Evolutionary conservation across 2,329 filamentous ascomycete species (phyloP), one percentile per base, ranked within the genome.

Genomic region (Colletotrichum viniferum): DNA sequence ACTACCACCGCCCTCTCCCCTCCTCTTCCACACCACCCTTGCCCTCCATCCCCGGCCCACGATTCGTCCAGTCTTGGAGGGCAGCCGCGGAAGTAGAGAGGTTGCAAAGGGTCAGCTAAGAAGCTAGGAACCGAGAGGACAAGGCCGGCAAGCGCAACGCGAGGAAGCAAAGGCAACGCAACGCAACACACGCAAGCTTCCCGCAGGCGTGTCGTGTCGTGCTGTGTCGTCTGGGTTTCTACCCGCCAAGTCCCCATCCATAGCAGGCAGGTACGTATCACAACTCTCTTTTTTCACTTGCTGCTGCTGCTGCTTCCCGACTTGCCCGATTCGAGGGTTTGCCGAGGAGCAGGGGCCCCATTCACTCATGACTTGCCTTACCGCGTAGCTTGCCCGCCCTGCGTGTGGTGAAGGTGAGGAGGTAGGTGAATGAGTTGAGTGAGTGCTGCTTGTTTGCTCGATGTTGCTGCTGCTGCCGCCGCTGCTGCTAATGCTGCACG

Each of bases 181-280:
- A 73, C 43, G 43, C 38, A 32, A 69, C 72, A 75, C 38, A 73
- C 69, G 56, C 69, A 76, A 73, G 73, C 73, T 60, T 13, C 56
- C 24, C 56, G 43, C 28, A 32, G 26, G 24, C 64, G 26, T 32
- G 43, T 28, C 43, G 26, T 67, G 28, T 21, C 12, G 58, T 30
- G 58, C 32, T 36, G 38, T 36, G 28, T 48, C 13, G 63, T 60
- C 69, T 64, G 48, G 68, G 67, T n/a, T 58, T 72, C 61, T 71
- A 36, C 12, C 34, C 32, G 69, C 73, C 63, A 75, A 76, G 36
- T 43, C 36, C 12, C 10, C 43, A 52, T 52, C 43, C 43, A 52
- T 21, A 62, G 55, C 55, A 58, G 55, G 55, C 26, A 74, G 71
- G 74, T 76, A 76, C 71, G 74, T 76, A 76, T 61, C 38, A 8